Evolutionary conservation across 345 rosid genomes (phyloP).

Genomic region (Iberis pinnata): DNA sequence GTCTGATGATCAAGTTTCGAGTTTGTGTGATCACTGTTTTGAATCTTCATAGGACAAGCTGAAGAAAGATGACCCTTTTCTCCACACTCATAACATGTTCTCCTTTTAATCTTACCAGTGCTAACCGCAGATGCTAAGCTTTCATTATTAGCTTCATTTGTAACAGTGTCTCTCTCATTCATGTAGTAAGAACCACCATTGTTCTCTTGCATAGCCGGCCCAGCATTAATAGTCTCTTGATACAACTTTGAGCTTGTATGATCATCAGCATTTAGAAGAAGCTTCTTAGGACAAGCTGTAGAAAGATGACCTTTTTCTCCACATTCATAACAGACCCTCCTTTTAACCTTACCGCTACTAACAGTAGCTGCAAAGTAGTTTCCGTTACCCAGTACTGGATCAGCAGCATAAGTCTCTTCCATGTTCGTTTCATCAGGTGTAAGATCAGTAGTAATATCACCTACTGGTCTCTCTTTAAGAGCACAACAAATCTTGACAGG

Average conservation of each 20-base stretch:
- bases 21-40: constrained; percentile 23
- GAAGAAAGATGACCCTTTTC: constrained; percentile 73
- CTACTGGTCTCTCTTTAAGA: constrained; percentile 43
- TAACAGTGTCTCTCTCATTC: constrained; percentile 16
- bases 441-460: constrained; percentile 11
- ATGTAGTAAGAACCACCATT: constrained; percentile 29
- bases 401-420: constrained; percentile 16
- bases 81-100: constrained; percentile 71
- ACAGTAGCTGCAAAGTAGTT: constrained; percentile 15
- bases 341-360: constrained; percentile 56
- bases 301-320: constrained; percentile 77
- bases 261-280: constrained; percentile 27
- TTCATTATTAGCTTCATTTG: constrained; percentile 21
- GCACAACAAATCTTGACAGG: constrained; percentile 86
- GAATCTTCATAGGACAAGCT: constrained; percentile 54
- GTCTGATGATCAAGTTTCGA: constrained; percentile 47
- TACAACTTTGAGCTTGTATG: constrained; percentile 41
- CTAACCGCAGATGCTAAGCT: constrained; percentile 8
- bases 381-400: neutral
- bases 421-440: constrained; percentile 11
- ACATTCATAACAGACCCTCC: constrained; percentile 71
- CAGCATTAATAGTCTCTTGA: constrained; percentile 43
- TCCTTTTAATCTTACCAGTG: constrained; percentile 61
- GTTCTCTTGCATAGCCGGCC: constrained; percentile 52
- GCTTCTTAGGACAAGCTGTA: constrained; percentile 62